phyloP scores from a whole-genome alignment of 257 asterid genomes.

The Nicotiana undulata region DNA sequence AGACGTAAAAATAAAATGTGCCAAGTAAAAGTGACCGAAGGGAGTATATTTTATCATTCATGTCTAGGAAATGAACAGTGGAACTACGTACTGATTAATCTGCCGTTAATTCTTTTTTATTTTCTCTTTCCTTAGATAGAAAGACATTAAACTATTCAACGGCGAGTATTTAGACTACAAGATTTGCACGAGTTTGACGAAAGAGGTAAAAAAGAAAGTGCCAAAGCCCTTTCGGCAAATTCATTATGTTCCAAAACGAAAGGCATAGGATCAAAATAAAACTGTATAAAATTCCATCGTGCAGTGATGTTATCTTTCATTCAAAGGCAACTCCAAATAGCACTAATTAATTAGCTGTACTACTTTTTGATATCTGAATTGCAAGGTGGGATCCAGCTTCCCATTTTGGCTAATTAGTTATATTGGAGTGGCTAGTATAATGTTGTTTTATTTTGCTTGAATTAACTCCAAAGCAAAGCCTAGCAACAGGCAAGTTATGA shows the following conservation, averaged over 20 bases:
- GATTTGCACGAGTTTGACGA: neutral
- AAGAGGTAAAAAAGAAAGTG: neutral
- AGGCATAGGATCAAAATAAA: neutral
- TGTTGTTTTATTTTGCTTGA: neutral
- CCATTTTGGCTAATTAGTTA: neutral
- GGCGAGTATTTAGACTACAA: too few relatives aligned
- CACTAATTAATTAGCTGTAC: neutral
- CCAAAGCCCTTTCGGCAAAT: neutral
- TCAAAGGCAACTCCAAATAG: neutral
- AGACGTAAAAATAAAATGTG: too few relatives aligned
- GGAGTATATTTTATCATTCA: neutral
- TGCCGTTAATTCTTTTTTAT: too few relatives aligned
- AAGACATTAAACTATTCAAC: too few relatives aligned
- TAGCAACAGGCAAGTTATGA: neutral
- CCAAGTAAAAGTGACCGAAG: too few relatives aligned
- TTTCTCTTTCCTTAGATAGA: too few relatives aligned
- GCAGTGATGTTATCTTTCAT: conserved; percentile 3
- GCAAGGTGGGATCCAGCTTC: neutral
- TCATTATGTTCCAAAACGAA: neutral
- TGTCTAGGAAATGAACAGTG: neutral
- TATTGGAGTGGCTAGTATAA: neutral
- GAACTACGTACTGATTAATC: neutral
- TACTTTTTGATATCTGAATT: neutral
- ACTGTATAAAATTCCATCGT: neutral
- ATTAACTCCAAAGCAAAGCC: conserved; percentile 7